Evolutionary conservation across 371 early-diverging fungal species (phyloP).

Genomic region (Saksenaea oblongispora): DNA sequence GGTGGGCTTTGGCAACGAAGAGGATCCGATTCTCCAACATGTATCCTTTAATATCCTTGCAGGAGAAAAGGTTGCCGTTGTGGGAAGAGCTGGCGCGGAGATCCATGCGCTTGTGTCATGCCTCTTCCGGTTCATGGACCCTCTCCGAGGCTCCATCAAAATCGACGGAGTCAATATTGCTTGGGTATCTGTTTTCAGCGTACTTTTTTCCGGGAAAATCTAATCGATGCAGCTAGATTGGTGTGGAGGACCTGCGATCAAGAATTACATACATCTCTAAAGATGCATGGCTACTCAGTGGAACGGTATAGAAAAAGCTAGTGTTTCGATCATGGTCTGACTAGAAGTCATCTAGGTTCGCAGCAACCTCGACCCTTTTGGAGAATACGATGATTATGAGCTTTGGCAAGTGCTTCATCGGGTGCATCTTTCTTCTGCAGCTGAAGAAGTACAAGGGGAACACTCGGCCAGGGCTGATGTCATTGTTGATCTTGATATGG

Average conservation of each 20-base stretch:
- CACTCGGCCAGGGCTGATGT: conserved; percentile 39
- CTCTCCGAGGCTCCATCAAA: conserved; percentile 63
- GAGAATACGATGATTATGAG: conserved; percentile 71
- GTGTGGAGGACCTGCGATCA: conserved; percentile 69
- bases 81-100: conserved; percentile 78
- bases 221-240: conserved; percentile 39
- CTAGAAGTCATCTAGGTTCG: conserved; percentile 41
- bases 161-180: conserved; percentile 81
- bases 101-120: conserved; percentile 70
- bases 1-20: conserved; percentile 57
- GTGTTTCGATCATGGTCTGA: neutral
- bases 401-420: conserved; percentile 83
- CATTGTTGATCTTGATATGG: conserved; percentile 56
- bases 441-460: conserved; percentile 10
- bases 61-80: conserved; percentile 73
- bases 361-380: conserved; percentile 84
- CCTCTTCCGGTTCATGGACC: conserved; percentile 79
- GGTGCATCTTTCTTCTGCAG: conserved; percentile 55
- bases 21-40: conserved; percentile 59
- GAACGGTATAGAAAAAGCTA: conserved; percentile 44
- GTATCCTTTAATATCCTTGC: conserved; percentile 58
- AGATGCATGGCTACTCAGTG: conserved; percentile 80
- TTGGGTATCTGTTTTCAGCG: conserved; percentile 28
- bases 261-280: conserved; percentile 82
- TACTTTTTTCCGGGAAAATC: too few species aligned